Evolutionary conservation across 352 stramenopile species (phyloP).

Genomic region (Pythium rhizo-oryzae): DNA sequence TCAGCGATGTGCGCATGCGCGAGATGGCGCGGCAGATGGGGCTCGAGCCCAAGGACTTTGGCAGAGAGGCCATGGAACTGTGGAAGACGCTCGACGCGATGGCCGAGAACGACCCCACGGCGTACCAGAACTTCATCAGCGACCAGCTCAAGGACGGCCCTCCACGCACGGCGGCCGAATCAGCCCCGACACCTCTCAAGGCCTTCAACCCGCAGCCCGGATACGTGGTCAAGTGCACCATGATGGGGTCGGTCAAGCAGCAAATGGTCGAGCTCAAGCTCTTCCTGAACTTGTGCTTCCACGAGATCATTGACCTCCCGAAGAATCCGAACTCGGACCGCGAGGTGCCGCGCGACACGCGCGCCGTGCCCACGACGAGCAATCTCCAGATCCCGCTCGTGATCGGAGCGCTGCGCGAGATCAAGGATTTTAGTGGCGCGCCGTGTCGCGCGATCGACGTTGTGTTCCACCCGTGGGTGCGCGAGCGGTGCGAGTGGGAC

Average conservation of each 20-base stretch:
- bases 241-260: slow-evolving; percentile 57
- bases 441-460: slow-evolving; percentile 67
- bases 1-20: slow-evolving; percentile 64
- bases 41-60: slow-evolving; percentile 66
- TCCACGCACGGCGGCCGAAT: slow-evolving; percentile 17
- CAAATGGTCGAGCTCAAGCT: slow-evolving; percentile 67
- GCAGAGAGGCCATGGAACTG: slow-evolving; percentile 59
- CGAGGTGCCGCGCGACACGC: slow-evolving; percentile 62
- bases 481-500: slow-evolving; percentile 74
- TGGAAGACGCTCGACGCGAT: slow-evolving; percentile 82
- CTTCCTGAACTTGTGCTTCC: slow-evolving; percentile 81
- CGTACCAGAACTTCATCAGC: slow-evolving; percentile 83
- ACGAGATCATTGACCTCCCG: slow-evolving; percentile 68
- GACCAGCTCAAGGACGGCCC: slow-evolving; percentile 77
- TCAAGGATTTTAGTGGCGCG: slow-evolving; percentile 46
- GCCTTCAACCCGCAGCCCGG: slow-evolving; percentile 72
- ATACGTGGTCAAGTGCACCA: slow-evolving; percentile 79
- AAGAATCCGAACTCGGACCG: slow-evolving; percentile 76
- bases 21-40: slow-evolving; percentile 87
- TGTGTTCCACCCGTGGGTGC: slow-evolving; percentile 81
- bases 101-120: slow-evolving; percentile 60
- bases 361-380: slow-evolving; percentile 64
- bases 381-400: slow-evolving; percentile 79
- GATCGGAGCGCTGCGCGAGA: slow-evolving; percentile 58
- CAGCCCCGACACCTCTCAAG: slow-evolving; percentile 11